These are phyloP conservation scores for Ulmus americana DNA, from an alignment of 331 rosid species.

Conservation along the genomic window DNA sequence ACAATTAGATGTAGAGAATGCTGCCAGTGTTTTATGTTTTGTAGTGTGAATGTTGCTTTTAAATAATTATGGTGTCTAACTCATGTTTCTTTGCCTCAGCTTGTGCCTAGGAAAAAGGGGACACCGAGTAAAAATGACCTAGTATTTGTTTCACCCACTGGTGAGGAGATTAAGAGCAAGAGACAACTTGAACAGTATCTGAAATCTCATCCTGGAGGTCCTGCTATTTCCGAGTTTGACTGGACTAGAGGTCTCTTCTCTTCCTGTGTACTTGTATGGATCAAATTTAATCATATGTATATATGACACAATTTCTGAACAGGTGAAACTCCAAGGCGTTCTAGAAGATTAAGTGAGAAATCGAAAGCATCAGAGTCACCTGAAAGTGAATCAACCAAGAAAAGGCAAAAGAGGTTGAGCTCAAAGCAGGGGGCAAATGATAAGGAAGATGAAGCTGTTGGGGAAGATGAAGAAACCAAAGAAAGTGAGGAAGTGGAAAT, in stretches of 20 bases:
- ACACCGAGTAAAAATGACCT: slow-evolving; percentile 14
- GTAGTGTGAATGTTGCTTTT: background rate
- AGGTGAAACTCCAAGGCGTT: slow-evolving; percentile 28
- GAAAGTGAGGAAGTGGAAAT: background rate
- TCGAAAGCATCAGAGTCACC: slow-evolving; percentile 14
- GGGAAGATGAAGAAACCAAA: background rate
- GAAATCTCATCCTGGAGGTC: slow-evolving; percentile 27
- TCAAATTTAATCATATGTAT: background rate
- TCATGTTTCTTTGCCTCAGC: slow-evolving; percentile 3
- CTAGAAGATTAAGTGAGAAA: slow-evolving; percentile 20
- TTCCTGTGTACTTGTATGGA: background rate
- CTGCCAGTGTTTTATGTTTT: no score
- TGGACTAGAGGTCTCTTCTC: slow-evolving; percentile 18
- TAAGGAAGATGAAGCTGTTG: background rate
- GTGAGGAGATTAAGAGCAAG: slow-evolving; percentile 20
- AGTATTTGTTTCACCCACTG: slow-evolving; percentile 22
- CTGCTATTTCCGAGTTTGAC: slow-evolving; percentile 20
- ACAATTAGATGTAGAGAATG: no score
- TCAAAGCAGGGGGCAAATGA: slow-evolving; percentile 4
- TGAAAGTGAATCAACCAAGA: slow-evolving; percentile 13
- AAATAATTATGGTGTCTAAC: background rate
- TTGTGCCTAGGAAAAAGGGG: slow-evolving; percentile 8
- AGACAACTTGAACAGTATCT: slow-evolving; percentile 22
- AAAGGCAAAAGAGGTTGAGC: slow-evolving; percentile 4
- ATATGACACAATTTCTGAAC: background rate